These are phyloP conservation scores for Yarrowia hollandica DNA, from an alignment of 805 yeast genomes.

Conservation along the genomic window DNA sequence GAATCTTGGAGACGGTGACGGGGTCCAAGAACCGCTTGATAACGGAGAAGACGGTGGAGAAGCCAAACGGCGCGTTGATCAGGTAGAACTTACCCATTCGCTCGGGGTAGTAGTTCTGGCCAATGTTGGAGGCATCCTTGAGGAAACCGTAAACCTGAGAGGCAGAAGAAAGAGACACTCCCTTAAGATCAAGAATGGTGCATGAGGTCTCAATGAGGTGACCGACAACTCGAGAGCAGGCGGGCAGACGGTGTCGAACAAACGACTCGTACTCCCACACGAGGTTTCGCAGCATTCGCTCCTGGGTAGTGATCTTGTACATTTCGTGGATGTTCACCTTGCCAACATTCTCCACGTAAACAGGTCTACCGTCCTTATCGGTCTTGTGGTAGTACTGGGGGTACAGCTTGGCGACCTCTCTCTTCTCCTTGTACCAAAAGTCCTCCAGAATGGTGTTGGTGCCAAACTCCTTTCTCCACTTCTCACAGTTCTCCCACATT, in stretches of 20 bases:
- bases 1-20: conserved; percentile 93
- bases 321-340: conserved; percentile 84
- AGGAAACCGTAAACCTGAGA: conserved; percentile 84
- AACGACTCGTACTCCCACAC: conserved; percentile 98
- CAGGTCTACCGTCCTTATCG: conserved; percentile 95
- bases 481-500: conserved; percentile 86
- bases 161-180: conserved; percentile 82
- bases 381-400: conserved; percentile 98
- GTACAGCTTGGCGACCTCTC: conserved; percentile 80
- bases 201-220: conserved; percentile 90
- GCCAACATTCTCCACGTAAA: conserved; percentile 92
- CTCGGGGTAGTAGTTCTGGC: conserved; percentile 97
- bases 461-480: conserved; percentile 87
- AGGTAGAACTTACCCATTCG: conserved; percentile 98
- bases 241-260: conserved; percentile 80
- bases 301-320: conserved; percentile 92
- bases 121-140: conserved; percentile 88
- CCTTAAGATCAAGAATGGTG: conserved; percentile 92
- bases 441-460: conserved; percentile 82
- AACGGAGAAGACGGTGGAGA: conserved; percentile 86
- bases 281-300: conserved; percentile 91
- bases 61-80: conserved; percentile 97
- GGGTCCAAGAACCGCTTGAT: conserved; percentile 96
- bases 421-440: conserved; percentile 92
- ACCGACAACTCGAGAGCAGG: conserved; percentile 83